Conservation (phyloP, 2,329 filamentous ascomycete genomes). For the Fusarium pseudocircinatum region DNA sequence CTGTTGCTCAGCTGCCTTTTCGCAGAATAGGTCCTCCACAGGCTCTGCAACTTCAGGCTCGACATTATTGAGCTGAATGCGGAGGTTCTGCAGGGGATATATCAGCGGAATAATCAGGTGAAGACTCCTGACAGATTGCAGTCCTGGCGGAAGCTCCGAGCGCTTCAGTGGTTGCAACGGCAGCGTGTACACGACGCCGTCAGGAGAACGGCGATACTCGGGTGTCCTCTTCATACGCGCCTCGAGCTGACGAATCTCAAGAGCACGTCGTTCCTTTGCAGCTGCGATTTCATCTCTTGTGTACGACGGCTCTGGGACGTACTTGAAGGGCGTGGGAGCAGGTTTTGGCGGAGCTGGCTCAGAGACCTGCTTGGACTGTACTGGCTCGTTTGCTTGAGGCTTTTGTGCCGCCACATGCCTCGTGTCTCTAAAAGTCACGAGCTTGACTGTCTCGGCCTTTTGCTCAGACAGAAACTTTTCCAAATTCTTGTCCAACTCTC, state of each 20-base stretch:
- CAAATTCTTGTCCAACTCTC: slow-evolving; percentile 76
- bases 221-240: slow-evolving; percentile 75
- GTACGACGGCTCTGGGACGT: slow-evolving; percentile 60
- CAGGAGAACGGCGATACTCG: slow-evolving; percentile 73
- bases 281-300: slow-evolving; percentile 67
- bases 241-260: slow-evolving; percentile 78
- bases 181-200: slow-evolving; percentile 76
- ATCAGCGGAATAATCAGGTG: slow-evolving; percentile 75
- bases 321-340: slow-evolving; percentile 39
- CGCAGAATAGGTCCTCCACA: slow-evolving; percentile 72
- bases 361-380: slow-evolving; percentile 16
- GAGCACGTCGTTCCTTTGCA: slow-evolving; percentile 70
- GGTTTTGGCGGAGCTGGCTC: slow-evolving; percentile 20
- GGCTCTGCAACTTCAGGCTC: slow-evolving; percentile 67
- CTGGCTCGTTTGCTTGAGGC: neutral
- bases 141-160: slow-evolving; percentile 65
- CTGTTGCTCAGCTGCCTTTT: slow-evolving; percentile 64
- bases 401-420: slow-evolving; percentile 53
- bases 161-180: slow-evolving; percentile 74
- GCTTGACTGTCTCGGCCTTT: slow-evolving; percentile 77
- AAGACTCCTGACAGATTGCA: slow-evolving; percentile 71
- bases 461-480: slow-evolving; percentile 75
- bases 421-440: slow-evolving; percentile 69
- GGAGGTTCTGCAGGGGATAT: slow-evolving; percentile 76
- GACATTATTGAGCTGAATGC: slow-evolving; percentile 72